These are phyloP conservation scores for Rhizomucor pusillus DNA, from an alignment of 371 early-diverging fungal genomes.

Conservation along the genomic window DNA sequence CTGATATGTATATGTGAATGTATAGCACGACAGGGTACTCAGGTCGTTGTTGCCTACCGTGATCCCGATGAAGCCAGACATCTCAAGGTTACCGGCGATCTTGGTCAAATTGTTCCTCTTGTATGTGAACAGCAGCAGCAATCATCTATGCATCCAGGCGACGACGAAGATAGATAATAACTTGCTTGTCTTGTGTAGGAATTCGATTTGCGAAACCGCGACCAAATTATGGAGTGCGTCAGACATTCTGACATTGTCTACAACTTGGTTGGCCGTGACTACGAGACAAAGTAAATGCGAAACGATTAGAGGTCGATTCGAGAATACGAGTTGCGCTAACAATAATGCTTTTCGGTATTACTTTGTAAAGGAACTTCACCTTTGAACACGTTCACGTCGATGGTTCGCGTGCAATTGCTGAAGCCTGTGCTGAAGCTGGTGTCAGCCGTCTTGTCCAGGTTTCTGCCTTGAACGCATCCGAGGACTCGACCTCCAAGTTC, in stretches of 20 bases:
- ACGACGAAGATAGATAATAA: too few relatives aligned
- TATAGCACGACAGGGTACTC: slow-evolving; percentile 72
- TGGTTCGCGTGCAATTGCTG: slow-evolving; percentile 82
- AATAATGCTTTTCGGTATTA: too few relatives aligned
- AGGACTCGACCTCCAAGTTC: slow-evolving; percentile 76
- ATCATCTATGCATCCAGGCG: too few relatives aligned
- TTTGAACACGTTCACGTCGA: slow-evolving; percentile 85
- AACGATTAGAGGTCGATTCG: neutral
- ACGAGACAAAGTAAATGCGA: slow-evolving; percentile 76
- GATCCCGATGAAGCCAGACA: slow-evolving; percentile 86
- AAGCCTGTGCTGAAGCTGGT: slow-evolving; percentile 76
- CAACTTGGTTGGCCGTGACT: slow-evolving; percentile 92
- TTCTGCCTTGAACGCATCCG: slow-evolving; percentile 82
- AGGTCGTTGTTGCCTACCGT: slow-evolving; percentile 90
- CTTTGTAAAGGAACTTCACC: slow-evolving; percentile 88
- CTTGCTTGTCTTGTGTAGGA: slow-evolving; percentile 40
- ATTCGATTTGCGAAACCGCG: slow-evolving; percentile 87
- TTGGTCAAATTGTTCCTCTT: slow-evolving; percentile 91
- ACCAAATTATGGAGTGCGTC: slow-evolving; percentile 79
- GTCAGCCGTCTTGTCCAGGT: slow-evolving; percentile 89
- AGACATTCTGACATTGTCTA: slow-evolving; percentile 93
- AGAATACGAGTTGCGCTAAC: too few relatives aligned
- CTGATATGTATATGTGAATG: neutral
- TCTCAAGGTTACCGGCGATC: slow-evolving; percentile 90
- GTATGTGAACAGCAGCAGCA: slow-evolving; percentile 25